Percentiles rank a stretch among this genome's conserved stretches.
phyloP scores from a whole-genome alignment of 176 grass and related monocot genomes.

The Oryza meridionalis region DNA sequence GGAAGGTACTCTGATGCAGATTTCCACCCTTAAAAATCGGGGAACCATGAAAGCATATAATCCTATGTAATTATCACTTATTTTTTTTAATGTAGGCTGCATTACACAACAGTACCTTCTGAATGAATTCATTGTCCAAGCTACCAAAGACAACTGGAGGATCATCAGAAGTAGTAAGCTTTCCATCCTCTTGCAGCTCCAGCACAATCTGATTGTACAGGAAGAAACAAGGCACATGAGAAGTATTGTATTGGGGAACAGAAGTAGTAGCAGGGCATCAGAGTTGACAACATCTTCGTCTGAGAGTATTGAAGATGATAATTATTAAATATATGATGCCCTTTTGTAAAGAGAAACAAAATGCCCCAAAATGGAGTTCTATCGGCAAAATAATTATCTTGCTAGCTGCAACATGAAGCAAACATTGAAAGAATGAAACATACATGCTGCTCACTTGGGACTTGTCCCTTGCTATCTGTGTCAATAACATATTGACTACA shows the following conservation, averaged over 20 bases:
- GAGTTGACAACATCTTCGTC: background rate
- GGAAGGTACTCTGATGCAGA: background rate
- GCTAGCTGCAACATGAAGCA: background rate
- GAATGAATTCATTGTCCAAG: constrained; percentile 69
- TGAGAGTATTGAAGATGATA: background rate
- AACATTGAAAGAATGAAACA: background rate
- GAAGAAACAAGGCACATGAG: constrained; percentile 34
- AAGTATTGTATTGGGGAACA: background rate
- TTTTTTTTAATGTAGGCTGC: constrained; percentile 30
- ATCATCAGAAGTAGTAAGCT: constrained; percentile 82
- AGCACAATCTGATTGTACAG: constrained; percentile 78
- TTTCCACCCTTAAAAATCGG: background rate
- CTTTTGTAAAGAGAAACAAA: background rate
- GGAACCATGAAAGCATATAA: background rate
- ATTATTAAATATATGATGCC: constrained; percentile 21
- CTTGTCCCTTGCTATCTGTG: constrained; percentile 78
- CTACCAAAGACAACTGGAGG: constrained; percentile 76
- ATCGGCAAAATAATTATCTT: background rate
- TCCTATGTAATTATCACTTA: background rate
- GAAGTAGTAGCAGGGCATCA: background rate
- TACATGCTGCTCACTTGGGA: constrained; percentile 85
- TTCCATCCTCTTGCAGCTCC: constrained; percentile 94
- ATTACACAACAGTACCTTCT: constrained; percentile 62
- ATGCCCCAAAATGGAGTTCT: background rate
- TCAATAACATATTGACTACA: constrained; percentile 94